These are phyloP conservation scores for Thalia dealbata DNA, from an alignment of 176 grass and related monocot species.

Conservation along the genomic window DNA sequence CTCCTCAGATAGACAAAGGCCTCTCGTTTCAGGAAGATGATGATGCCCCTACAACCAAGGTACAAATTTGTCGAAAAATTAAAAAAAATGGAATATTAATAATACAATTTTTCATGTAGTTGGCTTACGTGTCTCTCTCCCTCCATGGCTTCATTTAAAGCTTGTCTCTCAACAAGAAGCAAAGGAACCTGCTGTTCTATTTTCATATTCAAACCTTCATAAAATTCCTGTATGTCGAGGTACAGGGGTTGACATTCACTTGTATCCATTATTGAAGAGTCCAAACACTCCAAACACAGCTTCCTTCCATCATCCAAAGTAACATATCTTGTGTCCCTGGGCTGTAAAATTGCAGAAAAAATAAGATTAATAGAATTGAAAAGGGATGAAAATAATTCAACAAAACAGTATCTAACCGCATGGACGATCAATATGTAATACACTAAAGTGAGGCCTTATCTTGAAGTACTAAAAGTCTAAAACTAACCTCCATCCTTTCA, in stretches of 20 bases:
- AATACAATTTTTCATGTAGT: background rate
- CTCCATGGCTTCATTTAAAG: conserved; percentile 96
- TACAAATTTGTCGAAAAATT: background rate
- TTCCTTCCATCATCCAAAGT: conserved; percentile 75
- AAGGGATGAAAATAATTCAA: conserved; percentile 5
- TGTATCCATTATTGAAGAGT: conserved; percentile 86
- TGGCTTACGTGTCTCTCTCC: conserved; percentile 73
- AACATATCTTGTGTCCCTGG: conserved; percentile 81
- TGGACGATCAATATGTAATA: background rate
- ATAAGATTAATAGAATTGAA: conserved; percentile 27
- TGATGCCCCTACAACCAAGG: conserved; percentile 40
- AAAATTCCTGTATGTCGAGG: conserved; percentile 83
- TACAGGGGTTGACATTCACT: conserved; percentile 80
- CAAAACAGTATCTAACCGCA: background rate
- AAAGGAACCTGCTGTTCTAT: conserved; percentile 86
- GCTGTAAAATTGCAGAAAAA: conserved; percentile 30
- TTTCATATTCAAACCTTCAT: conserved; percentile 95
- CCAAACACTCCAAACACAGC: conserved; percentile 86
- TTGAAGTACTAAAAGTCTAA: conserved; percentile 11
- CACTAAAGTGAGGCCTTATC: background rate
- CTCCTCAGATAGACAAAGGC: conserved; percentile 92
- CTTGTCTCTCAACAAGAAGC: conserved; percentile 91
- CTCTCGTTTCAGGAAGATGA: conserved; percentile 97
- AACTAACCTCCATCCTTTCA: conserved; percentile 87
- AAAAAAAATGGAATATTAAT: conserved; percentile 1